A percentile compares a stretch with the other conserved stretches of the same genome.
These are phyloP conservation scores for Zymoseptoria pseudotritici DNA, from an alignment of 2,329 filamentous ascomycete species.

Conservation along the genomic window DNA sequence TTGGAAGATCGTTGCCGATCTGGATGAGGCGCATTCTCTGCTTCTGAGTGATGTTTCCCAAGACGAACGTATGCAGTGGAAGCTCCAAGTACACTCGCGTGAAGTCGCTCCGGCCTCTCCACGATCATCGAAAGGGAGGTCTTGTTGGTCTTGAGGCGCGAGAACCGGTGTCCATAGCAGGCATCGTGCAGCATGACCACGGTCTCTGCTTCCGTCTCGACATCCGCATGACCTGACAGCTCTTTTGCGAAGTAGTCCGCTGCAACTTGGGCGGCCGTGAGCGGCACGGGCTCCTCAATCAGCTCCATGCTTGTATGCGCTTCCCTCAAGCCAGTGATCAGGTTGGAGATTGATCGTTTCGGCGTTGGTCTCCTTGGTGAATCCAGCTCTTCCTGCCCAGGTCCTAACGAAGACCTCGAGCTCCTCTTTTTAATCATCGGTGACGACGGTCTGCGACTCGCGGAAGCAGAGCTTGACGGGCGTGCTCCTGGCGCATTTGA, in stretches of 20 bases:
- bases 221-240: constrained; percentile 53
- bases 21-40: constrained; percentile 60
- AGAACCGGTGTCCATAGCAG: constrained; percentile 90
- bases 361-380: constrained; percentile 23
- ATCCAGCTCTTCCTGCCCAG: constrained; percentile 11
- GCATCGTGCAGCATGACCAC: constrained; percentile 85
- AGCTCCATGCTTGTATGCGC: constrained; percentile 28
- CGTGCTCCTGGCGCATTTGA: constrained; percentile 3
- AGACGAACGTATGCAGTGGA: constrained; percentile 86
- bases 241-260: constrained; percentile 61
- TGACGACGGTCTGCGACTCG: constrained; percentile 11
- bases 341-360: constrained; percentile 28
- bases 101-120: constrained; percentile 84
- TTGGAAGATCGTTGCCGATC: constrained; percentile 47
- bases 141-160: constrained; percentile 70
- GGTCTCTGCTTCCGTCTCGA: constrained; percentile 47
- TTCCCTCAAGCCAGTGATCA: constrained; percentile 27
- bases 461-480: constrained; percentile 23
- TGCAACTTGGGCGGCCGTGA: constrained; percentile 26
- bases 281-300: constrained; percentile 26
- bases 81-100: constrained; percentile 73
- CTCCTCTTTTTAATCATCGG: constrained; percentile 15
- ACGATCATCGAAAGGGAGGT: constrained; percentile 71
- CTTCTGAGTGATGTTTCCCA: constrained; percentile 69
- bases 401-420: constrained; percentile 23